Evolutionary conservation across 805 yeast species (phyloP), one percentile per base, ranked within the genome.

Genomic region (Sungouiella thailandica): DNA sequence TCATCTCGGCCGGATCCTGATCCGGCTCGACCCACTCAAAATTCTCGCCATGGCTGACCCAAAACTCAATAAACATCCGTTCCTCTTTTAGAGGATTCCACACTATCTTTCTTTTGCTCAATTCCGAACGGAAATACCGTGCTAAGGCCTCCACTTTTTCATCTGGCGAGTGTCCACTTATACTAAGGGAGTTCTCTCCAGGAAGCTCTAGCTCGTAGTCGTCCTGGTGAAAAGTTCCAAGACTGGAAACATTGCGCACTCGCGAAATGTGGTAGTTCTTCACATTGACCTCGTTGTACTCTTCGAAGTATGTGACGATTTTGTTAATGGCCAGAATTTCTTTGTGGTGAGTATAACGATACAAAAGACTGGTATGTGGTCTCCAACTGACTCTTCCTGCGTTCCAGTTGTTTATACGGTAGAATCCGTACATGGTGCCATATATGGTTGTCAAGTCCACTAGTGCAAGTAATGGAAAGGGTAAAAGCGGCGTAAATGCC

Each of bases 1-100:
- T 34, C 13, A 62, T 47, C 35, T 65, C 70, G 0, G 93, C 94
- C 0, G 95, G 95, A 51, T 86, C 95, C 50, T 82, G 83, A 52
- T 85, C 95, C 1, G 95, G 95, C 51, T 85, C 95, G 9, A 75
- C 80, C 95, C 95, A 85, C 40, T 80, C 84, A 51, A 83, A 85
- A 10, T 87, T 88, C 35, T 81, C 89, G 19, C 95, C 95, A 15
- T 58, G 58, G 26, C 52, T 53, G 12, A 50, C 29, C 68, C 68
- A 65, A 29, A 52, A 65, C 24, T 64, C 67, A 22, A 65, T 36
- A 33, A 62, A 60, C 31, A 53, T 45, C 16, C 52, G 35, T 35
- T 65, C 72, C 35, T 63, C 63, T 3, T 53, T 55, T 16, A 62
- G 38, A 23, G 59, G 59, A 19, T 37, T 33, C 50, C 48, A 46